Evolutionary conservation across 176 grass and related monocot genomes (phyloP).

Genomic region (Puya raimondii): DNA sequence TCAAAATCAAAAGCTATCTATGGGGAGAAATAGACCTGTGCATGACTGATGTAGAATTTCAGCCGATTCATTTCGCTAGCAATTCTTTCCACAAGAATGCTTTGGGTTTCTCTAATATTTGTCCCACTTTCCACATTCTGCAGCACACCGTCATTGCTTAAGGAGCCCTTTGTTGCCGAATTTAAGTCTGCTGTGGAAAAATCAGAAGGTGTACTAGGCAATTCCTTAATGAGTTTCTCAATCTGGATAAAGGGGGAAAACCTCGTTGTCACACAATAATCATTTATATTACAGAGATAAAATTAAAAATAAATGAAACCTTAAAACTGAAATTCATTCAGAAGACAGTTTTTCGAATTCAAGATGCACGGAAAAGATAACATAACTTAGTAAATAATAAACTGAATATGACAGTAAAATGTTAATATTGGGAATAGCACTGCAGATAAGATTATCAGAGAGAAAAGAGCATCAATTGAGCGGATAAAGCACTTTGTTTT

Average conservation of each 20-base stretch:
- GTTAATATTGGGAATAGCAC: not conserved
- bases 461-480: too few species aligned
- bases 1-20: not conserved
- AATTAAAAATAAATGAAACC: not conserved
- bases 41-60: constrained; percentile 85
- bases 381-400: too few species aligned
- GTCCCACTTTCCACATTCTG: constrained; percentile 39
- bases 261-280: not conserved
- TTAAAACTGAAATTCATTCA: not conserved
- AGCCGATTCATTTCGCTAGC: constrained; percentile 96
- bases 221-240: constrained; percentile 94
- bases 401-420: not conserved
- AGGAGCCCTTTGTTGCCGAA: constrained; percentile 26
- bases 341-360: not conserved
- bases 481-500: too few species aligned
- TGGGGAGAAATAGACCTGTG: constrained; percentile 47
- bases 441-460: too few species aligned
- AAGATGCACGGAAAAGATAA: not conserved
- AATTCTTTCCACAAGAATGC: constrained; percentile 93
- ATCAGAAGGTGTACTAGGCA: constrained; percentile 57
- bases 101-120: constrained; percentile 72
- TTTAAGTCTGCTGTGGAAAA: constrained; percentile 15
- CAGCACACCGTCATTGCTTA: constrained; percentile 8
- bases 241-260: constrained; percentile 37
- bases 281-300: not conserved